These are phyloP conservation scores for Globisporangium splendens DNA, from an alignment of 352 stramenopile genomes.

Conservation along the genomic window DNA sequence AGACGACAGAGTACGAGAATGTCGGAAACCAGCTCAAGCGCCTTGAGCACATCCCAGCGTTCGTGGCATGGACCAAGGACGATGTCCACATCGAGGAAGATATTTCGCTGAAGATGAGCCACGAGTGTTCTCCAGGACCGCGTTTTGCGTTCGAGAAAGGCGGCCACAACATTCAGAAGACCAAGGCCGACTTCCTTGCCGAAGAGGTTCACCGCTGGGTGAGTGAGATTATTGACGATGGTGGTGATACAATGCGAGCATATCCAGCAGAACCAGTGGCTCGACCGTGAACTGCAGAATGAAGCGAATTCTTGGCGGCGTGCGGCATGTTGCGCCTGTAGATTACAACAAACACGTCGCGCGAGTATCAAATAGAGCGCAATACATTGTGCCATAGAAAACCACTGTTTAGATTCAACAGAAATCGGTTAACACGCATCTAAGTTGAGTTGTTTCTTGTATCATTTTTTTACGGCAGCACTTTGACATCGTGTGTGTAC, in stretches of 20 bases:
- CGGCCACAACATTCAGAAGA: conserved; percentile 57
- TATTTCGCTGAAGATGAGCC: conserved; percentile 36
- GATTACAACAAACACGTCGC: too few species aligned
- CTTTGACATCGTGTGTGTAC: conserved; percentile 5
- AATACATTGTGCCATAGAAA: too few species aligned
- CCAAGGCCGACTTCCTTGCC: conserved; percentile 26
- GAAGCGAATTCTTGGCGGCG: neutral
- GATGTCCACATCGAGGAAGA: conserved; percentile 63
- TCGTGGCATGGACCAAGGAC: conserved; percentile 41
- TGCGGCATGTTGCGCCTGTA: too few species aligned
- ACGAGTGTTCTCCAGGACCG: conserved; percentile 23
- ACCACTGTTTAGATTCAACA: too few species aligned
- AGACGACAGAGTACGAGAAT: conserved; percentile 30
- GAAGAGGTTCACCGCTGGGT: conserved; percentile 22
- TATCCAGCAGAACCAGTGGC: conserved; percentile 9
- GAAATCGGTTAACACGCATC: too few species aligned
- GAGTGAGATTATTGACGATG: conserved; percentile 13
- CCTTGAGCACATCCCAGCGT: conserved; percentile 22
- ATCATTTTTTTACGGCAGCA: conserved; percentile 9
- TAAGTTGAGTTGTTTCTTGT: neutral
- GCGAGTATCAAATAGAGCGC: too few species aligned
- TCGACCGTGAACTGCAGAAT: neutral
- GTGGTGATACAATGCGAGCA: too few species aligned
- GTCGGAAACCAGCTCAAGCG: conserved; percentile 22
- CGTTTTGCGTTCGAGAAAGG: conserved; percentile 33